Base-by-base conservation (phyloP, 2,329 filamentous ascomycete genomes). In the Trichoderma gracile region DNA sequence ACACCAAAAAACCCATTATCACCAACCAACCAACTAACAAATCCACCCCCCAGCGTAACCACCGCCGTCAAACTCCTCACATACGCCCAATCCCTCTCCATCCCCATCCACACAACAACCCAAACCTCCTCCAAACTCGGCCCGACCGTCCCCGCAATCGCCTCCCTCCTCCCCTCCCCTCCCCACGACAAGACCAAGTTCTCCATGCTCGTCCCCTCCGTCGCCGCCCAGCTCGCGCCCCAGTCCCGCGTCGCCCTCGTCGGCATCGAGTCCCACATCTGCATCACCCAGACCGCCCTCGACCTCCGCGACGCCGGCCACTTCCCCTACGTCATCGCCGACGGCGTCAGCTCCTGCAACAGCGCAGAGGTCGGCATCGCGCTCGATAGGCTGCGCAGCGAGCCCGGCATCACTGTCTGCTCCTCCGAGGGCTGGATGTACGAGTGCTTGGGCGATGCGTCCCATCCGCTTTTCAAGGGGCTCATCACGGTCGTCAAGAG, bases 231-330 rank as follows among this genome's bases (percentile, higher is more conserved):
- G 52, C 70, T 78, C 21, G 67, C 72, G 1, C 71, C 76, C 0
- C 73, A 73, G 0, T 78, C 85, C 23, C 84, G 89, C 71, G 84
- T 92, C 60, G 89, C 91, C 63, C 86, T 98, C 67, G 89, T 97
- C 17, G 94, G 94, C 43, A 97, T 98, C 74, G 94, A 98, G 78
- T 86, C 87, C 46, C 94, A 98, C 78, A 95, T 98, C 74, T 98
- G 94, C 81, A 88, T 98, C 33, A 93, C 92, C 66, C 94, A 98
- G 82, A 97, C 94, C 47, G 87, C 91, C 17, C 82, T 97, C 47
- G 94, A 97, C 79, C 79, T 96, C 55, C 79, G 95, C 49, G 80
- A 81, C 23, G 82, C 83, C 1, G 93, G 93, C 0, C 91, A 97
- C 76, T 81, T 82, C 60, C 94, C 97, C 7, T 97, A 96, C 76